A percentile compares a stretch with the other conserved stretches of the same genome.
Evolutionary conservation across 306 rosid species (phyloP).

Genomic region (Abrus precatorius): DNA sequence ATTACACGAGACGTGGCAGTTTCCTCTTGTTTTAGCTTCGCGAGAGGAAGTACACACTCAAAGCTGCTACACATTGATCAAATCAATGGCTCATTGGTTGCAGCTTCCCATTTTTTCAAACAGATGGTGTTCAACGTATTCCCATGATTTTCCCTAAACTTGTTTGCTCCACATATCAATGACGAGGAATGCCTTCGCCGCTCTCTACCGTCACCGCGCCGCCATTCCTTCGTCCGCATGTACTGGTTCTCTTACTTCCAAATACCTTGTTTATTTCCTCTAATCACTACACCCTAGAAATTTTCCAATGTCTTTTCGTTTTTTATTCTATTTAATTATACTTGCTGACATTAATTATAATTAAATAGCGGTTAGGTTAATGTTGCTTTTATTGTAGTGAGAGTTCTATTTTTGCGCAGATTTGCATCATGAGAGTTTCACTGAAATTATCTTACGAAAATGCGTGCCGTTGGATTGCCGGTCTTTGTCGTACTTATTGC

Average conservation of each 20-base stretch:
- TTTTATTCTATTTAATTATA: not conserved
- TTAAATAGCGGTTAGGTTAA: conserved; percentile 24
- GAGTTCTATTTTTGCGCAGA: conserved; percentile 53
- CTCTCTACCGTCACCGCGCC: conserved; percentile 66
- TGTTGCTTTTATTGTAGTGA: conserved; percentile 15
- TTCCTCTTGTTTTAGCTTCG: conserved; percentile 42
- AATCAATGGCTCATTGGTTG: conserved; percentile 12
- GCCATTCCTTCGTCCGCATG: conserved; percentile 54
- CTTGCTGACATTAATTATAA: conserved; percentile 31
- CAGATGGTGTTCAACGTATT: conserved; percentile 46
- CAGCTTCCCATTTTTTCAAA: conserved; percentile 56
- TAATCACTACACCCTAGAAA: conserved; percentile 6
- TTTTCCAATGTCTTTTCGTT: not conserved
- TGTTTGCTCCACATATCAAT: conserved; percentile 56
- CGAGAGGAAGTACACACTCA: conserved; percentile 13
- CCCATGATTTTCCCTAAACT: conserved; percentile 43
- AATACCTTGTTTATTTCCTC: conserved; percentile 31
- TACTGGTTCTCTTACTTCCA: conserved; percentile 37
- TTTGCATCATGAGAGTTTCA: conserved; percentile 47
- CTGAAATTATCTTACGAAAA: conserved; percentile 54
- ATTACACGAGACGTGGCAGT: conserved; percentile 59
- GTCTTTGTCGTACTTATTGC: conserved; percentile 58
- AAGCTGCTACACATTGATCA: conserved; percentile 26
- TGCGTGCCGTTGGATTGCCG: conserved; percentile 59
- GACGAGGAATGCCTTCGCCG: conserved; percentile 83